Evolutionary conservation across 345 rosid species (phyloP).

Genomic region (Diplotaxis tenuifolia): DNA sequence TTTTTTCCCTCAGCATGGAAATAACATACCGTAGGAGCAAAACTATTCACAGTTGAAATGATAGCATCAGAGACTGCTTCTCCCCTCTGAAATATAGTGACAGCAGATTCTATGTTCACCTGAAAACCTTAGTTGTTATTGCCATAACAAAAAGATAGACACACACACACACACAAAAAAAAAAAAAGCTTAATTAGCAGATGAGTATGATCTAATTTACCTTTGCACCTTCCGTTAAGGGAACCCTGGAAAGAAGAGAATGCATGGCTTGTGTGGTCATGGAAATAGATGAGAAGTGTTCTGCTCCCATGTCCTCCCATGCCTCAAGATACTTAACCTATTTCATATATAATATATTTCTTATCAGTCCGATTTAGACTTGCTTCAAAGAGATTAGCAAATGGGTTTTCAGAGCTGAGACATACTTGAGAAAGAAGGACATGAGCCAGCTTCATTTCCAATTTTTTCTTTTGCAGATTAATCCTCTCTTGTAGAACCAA

Average conservation of each 20-base stretch:
- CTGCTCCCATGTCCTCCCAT: constrained; percentile 54
- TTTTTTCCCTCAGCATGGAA: neutral
- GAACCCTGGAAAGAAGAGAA: constrained; percentile 59
- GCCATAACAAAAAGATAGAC: neutral
- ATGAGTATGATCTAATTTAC: constrained; percentile 34
- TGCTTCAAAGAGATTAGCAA: neutral
- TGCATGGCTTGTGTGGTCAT: constrained; percentile 55
- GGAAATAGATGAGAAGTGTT: constrained; percentile 49
- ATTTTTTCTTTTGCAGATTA: constrained; percentile 53
- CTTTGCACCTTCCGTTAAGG: constrained; percentile 64
- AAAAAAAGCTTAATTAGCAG: neutral
- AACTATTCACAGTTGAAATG: constrained; percentile 38
- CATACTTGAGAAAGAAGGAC: constrained; percentile 58
- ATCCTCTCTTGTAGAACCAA: constrained; percentile 52
- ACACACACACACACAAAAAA: neutral
- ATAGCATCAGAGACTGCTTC: constrained; percentile 45
- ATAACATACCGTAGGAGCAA: constrained; percentile 45
- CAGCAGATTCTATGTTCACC: constrained; percentile 46
- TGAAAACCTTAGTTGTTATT: constrained; percentile 13
- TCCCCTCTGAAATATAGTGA: no score
- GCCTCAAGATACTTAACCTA: constrained; percentile 60
- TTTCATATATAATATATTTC: neutral
- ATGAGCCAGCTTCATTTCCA: constrained; percentile 56
- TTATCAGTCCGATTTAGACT: neutral
- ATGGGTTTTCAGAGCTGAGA: neutral